These are phyloP conservation scores for Erigeron canadensis DNA, from an alignment of 129 eudicot species.

Conservation along the genomic window DNA sequence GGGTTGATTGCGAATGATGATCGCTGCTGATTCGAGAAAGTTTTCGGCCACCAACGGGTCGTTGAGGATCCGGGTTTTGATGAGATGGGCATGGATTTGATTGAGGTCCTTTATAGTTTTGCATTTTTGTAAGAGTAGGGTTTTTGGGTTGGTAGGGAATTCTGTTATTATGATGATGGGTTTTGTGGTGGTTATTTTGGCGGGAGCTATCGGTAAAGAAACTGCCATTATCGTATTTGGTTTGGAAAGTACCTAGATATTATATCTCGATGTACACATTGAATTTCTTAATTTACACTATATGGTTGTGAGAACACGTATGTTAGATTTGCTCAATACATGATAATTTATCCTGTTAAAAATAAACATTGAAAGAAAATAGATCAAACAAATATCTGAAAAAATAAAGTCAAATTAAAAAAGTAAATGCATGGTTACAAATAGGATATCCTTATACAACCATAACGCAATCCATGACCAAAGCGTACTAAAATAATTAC, in stretches of 20 bases:
- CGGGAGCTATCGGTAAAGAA: constrained; percentile 25
- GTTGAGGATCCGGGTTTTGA: constrained; percentile 45
- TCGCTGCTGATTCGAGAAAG: constrained; percentile 53
- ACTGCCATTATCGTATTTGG: constrained; percentile 20
- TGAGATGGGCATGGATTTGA: constrained; percentile 50
- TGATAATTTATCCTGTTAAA: no score
- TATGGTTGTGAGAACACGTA: no score
- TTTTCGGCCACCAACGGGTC: constrained; percentile 34
- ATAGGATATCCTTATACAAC: no score
- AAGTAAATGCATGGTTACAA: no score
- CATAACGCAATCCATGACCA: neutral
- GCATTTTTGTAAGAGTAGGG: constrained; percentile 49
- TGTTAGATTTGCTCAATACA: no score
- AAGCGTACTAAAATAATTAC: no score
- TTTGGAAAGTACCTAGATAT: no score
- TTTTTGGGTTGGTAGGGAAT: constrained; percentile 42
- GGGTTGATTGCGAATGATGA: constrained; percentile 37
- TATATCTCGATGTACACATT: no score
- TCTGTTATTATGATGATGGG: constrained; percentile 21
- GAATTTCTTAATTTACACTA: no score
- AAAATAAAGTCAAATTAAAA: no score
- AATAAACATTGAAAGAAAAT: no score
- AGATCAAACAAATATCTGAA: no score
- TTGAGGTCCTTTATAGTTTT: constrained; percentile 43
- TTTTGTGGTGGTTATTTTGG: constrained; percentile 38